Evolutionary conservation across 805 yeast species (phyloP), one percentile per base, ranked within the genome.

Genomic region (Wickerhamomyces rabaulensis): DNA sequence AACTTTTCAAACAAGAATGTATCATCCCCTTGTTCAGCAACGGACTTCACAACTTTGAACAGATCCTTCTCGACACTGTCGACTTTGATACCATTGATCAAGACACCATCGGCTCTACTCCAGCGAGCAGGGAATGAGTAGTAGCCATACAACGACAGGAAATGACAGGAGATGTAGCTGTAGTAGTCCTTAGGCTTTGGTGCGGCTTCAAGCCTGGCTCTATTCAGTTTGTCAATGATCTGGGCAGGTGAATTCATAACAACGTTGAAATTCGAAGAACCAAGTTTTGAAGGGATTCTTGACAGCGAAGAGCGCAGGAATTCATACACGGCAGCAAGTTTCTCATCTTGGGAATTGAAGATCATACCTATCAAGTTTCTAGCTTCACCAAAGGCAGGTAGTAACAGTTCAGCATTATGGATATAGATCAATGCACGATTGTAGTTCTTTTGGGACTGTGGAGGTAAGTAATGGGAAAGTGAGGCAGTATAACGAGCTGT

Each of bases 331-430:
- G 78, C 72, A 12, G 40, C 23, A 4, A 60, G 22, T 21, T 27
- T 46, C 16, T 48, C 42, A 15, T 43, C 52, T 10, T 44, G 42
- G 4, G 53, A 75, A 69, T 80, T 78, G 49, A 77, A 71, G 36
- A 73, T 67, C 22, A 81, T 74, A 3, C 83, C 87, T 41, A 78
- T 70, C 53, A 79, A 82, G 52, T 79, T 79, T 53, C 77, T 77
- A 25, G 80, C 83, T 55, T 83, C 90, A 44, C 86, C 86, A 47
- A 82, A 69, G 0, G 87, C 78, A 1, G 92, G 91, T 23, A 83
- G 61, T 17, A 84, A 63, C 23, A 77, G 57, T 27, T 79, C 74
- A 17, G 88, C 80, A 40, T 70, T 61, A 42, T 75, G 71, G 54
- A 81, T 79, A 45, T 70, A 66, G 40, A 69, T 69, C n/a, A 70